Conservation (phyloP, 441 rosid species). For the Adansonia rubrostipa region DNA sequence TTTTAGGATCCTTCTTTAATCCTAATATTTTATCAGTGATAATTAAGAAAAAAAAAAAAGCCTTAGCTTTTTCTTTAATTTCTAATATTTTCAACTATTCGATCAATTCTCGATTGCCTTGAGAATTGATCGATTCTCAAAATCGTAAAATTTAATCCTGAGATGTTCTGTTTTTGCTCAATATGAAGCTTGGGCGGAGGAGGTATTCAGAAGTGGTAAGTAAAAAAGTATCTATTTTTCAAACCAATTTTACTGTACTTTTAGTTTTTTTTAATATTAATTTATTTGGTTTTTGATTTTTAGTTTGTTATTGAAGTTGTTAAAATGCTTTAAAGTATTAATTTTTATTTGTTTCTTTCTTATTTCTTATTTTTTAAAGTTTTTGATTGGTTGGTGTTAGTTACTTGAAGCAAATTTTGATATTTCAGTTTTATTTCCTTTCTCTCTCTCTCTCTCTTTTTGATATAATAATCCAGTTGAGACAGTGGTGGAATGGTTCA, state of each 20-base stretch:
- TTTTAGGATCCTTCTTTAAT: constrained; percentile 17
- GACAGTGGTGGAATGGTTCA: background rate
- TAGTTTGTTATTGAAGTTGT: background rate
- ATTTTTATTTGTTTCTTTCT: background rate
- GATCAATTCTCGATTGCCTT: constrained; percentile 50
- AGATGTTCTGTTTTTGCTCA: constrained; percentile 56
- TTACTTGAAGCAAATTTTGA: background rate
- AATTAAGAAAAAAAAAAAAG: constrained; percentile 27
- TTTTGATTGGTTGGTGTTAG: background rate
- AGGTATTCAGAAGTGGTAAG: constrained; percentile 88
- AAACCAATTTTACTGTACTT: background rate
- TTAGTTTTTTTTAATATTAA: background rate
- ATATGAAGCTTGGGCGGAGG: constrained; percentile 82
- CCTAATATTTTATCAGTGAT: background rate
- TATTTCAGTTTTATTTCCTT: background rate
- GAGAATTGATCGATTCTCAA: constrained; percentile 55
- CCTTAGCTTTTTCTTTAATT: constrained; percentile 37
- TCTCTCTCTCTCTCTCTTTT: background rate
- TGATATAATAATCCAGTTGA: background rate
- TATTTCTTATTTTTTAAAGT: background rate
- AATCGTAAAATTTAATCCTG: constrained; percentile 30
- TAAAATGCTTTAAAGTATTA: background rate
- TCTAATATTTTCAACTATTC: background rate
- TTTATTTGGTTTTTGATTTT: background rate
- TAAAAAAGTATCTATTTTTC: background rate